Conservation (phyloP, 2,329 filamentous ascomycete genomes). For the Sporothrix inflata region DNA sequence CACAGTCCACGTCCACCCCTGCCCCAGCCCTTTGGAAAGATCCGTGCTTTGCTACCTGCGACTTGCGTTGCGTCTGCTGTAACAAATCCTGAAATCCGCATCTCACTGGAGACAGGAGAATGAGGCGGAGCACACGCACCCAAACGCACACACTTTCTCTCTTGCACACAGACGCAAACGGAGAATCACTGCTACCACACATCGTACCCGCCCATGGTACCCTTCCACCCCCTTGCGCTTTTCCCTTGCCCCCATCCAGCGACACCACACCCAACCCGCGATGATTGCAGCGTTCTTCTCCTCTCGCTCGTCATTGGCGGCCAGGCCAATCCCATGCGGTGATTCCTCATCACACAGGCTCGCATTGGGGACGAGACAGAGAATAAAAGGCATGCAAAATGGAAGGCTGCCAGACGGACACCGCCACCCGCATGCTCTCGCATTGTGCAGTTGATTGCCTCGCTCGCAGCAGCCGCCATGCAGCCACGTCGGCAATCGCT, state of each 20-base stretch:
- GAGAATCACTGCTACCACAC: background rate
- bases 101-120: conserved; percentile 13
- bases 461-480: background rate
- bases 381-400: background rate
- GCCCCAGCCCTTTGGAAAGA: background rate
- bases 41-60: conserved; percentile 16
- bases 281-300: background rate
- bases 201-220: conserved; percentile 9
- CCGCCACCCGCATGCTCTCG: background rate
- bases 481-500: background rate
- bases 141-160: background rate
- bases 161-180: conserved; percentile 9
- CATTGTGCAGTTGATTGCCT: conserved; percentile 16
- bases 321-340: background rate
- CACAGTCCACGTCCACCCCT: background rate
- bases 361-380: background rate
- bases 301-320: background rate
- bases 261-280: background rate
- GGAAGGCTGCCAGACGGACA: background rate
- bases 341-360: conserved; percentile 18
- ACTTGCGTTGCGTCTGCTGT: conserved; percentile 13
- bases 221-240: background rate
- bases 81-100: conserved; percentile 13
- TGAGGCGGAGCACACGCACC: conserved; percentile 9
- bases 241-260: background rate